Evolutionary conservation across 2,329 filamentous ascomycete species (phyloP).

Genomic region (Huntiella decipiens): DNA sequence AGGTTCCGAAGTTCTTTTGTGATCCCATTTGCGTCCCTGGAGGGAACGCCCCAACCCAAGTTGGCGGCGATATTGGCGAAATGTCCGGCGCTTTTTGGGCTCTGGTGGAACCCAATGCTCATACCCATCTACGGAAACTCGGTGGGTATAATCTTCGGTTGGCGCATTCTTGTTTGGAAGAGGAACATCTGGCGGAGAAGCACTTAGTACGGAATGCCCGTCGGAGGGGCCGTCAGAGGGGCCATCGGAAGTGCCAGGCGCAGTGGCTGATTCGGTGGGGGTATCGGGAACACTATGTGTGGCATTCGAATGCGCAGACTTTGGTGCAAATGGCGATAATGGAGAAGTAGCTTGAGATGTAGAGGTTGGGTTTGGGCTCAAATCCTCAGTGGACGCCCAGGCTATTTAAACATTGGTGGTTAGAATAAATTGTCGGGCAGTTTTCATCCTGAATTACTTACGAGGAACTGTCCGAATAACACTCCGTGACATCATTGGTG

Average conservation of each 20-base stretch:
- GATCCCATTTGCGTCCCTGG: slow-evolving; percentile 38
- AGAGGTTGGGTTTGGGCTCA: not conserved
- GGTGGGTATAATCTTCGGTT: slow-evolving; percentile 18
- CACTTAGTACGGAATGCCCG: no score
- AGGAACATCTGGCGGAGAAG: slow-evolving; percentile 19
- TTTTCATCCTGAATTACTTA: slow-evolving; percentile 14
- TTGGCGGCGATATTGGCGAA: slow-evolving; percentile 8
- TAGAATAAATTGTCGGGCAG: not conserved
- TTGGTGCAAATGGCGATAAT: not conserved
- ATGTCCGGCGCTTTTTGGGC: not conserved
- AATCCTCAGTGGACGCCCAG: not conserved
- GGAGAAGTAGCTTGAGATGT: not conserved
- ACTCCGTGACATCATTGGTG: slow-evolving; percentile 5
- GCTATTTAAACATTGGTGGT: not conserved
- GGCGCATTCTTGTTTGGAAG: slow-evolving; percentile 26
- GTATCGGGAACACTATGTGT: slow-evolving; percentile 16
- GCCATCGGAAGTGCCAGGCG: slow-evolving; percentile 20
- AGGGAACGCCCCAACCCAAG: slow-evolving; percentile 16
- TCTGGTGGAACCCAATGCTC: slow-evolving; percentile 18
- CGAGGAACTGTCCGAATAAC: slow-evolving; percentile 8
- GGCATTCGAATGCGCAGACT: not conserved
- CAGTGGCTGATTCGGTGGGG: slow-evolving; percentile 18
- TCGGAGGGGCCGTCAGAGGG: slow-evolving; percentile 11
- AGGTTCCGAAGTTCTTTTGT: slow-evolving; percentile 37
- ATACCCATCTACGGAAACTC: slow-evolving; percentile 30